phyloP scores from a whole-genome alignment of 1,284 basidiomycete species.

The Leccinum proximum region DNA sequence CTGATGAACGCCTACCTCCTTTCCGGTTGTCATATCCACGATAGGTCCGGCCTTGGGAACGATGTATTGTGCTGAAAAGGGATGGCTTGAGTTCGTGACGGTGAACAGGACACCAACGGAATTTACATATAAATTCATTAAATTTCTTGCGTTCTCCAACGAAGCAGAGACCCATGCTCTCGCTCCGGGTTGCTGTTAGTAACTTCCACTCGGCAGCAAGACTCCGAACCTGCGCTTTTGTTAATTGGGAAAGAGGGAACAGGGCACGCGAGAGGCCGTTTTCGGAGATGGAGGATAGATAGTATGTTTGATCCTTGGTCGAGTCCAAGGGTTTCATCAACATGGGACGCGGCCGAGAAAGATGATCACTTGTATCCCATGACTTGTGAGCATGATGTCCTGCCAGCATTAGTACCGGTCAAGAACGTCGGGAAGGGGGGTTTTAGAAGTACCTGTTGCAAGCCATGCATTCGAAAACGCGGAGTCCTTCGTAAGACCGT shows the following conservation, averaged over 20 bases:
- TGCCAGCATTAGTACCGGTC: conserved; percentile 22
- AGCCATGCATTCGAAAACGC: conserved; percentile 49
- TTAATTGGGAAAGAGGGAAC: conserved; percentile 74
- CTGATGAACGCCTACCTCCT: conserved; percentile 58
- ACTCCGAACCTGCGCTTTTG: conserved; percentile 73
- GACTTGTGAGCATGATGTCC: conserved; percentile 89
- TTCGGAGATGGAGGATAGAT: conserved; percentile 79
- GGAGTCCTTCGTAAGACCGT: conserved; percentile 46
- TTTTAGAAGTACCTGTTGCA: conserved; percentile 62
- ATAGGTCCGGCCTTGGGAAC: conserved; percentile 66
- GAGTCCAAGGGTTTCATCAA: conserved; percentile 66
- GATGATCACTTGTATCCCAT: conserved; percentile 35
- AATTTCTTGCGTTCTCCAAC: conserved; percentile 84
- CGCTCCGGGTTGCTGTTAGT: conserved; percentile 76
- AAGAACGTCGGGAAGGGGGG: conserved; percentile 1
- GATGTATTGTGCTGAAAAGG: conserved; percentile 71
- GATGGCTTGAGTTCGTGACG: conserved; percentile 9
- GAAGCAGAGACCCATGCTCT: conserved; percentile 98
- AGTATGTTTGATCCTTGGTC: conserved; percentile 93
- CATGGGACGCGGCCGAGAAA: conserved; percentile 43
- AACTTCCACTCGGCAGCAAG: conserved; percentile 70
- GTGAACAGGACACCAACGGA: background rate
- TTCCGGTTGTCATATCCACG: conserved; percentile 53
- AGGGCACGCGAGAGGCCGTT: conserved; percentile 61
- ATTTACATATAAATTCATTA: conserved; percentile 69